A percentile compares a stretch with the other conserved stretches of the same genome.
Evolutionary conservation across 2,329 filamentous ascomycete species (phyloP).

Genomic region (Hypoxylon sp.): DNA sequence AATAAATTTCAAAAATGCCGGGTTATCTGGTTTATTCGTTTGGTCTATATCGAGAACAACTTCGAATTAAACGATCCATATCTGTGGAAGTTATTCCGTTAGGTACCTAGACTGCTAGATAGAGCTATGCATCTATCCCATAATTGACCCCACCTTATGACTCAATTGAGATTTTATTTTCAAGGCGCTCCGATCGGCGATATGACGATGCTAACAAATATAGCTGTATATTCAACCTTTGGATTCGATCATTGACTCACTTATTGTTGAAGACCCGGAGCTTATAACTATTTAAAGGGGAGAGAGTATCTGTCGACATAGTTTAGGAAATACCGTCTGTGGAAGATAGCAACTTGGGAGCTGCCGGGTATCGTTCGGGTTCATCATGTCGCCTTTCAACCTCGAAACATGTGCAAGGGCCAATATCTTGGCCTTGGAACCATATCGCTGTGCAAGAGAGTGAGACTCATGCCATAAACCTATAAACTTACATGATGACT

Average conservation of each 20-base stretch:
- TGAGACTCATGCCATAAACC: constrained; percentile 58
- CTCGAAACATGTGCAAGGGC: constrained; percentile 77
- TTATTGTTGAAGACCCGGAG: background rate
- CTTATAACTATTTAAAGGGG: background rate
- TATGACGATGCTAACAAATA: constrained; percentile 20
- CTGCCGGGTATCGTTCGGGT: constrained; percentile 5
- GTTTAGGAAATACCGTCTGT: background rate
- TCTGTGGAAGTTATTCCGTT: too few species aligned
- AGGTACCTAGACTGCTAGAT: too few species aligned
- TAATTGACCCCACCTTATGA: constrained; percentile 30
- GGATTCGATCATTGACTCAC: constrained; percentile 22
- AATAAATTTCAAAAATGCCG: too few species aligned
- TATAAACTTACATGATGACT: constrained; percentile 5
- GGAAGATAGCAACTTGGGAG: constrained; percentile 3
- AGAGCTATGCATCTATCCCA: constrained; percentile 20
- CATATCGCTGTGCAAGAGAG: constrained; percentile 85
- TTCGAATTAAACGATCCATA: too few species aligned
- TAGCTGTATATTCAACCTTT: constrained; percentile 9
- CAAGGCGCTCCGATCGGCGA: constrained; percentile 40
- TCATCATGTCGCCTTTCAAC: constrained; percentile 71
- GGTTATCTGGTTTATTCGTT: too few species aligned
- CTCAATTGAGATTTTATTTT: constrained; percentile 40
- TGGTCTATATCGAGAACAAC: too few species aligned
- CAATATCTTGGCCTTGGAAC: constrained; percentile 79
- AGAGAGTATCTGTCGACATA: background rate